These are phyloP conservation scores for Ogataea trehaloabstinens DNA, from an alignment of 805 yeast species.

Conservation along the genomic window DNA sequence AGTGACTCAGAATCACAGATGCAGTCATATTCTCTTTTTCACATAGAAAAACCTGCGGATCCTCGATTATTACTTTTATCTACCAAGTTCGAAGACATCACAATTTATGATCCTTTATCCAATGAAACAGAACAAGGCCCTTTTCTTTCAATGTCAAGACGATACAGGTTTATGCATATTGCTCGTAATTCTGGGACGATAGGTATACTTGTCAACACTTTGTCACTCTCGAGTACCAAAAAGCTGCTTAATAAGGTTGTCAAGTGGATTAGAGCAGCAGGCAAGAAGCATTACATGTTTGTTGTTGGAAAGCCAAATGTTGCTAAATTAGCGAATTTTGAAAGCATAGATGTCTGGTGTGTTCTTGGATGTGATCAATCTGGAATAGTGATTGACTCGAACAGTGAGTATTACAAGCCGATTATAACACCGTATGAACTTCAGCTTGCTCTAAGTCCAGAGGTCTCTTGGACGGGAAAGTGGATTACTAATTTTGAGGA, in stretches of 20 bases:
- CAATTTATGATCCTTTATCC: conserved; percentile 45
- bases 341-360: conserved; percentile 92
- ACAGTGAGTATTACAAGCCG: conserved; percentile 82
- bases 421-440: conserved; percentile 93
- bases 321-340: conserved; percentile 94
- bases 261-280: conserved; percentile 63
- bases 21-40: conserved; percentile 59
- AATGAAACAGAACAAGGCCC: conserved; percentile 51
- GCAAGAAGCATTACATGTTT: conserved; percentile 88
- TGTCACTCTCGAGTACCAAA: conserved; percentile 75
- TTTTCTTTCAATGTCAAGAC: conserved; percentile 72
- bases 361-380: conserved; percentile 92
- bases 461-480: conserved; percentile 85
- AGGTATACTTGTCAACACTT: conserved; percentile 86
- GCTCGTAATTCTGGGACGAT: conserved; percentile 91
- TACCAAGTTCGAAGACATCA: conserved; percentile 60
- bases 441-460: conserved; percentile 71
- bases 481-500: conserved; percentile 82
- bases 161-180: conserved; percentile 82
- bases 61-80: conserved; percentile 75
- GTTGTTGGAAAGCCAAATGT: conserved; percentile 98
- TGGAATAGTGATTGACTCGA: conserved; percentile 80
- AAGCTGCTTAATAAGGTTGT: conserved; percentile 61
- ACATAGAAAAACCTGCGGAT: conserved; percentile 69
- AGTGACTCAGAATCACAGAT: conserved; percentile 33